A percentile compares a stretch with the other conserved stretches of the same genome.
These are phyloP conservation scores for Fibroporia radiculosa DNA, from an alignment of 768 basidiomycete genomes.

Conservation along the genomic window DNA sequence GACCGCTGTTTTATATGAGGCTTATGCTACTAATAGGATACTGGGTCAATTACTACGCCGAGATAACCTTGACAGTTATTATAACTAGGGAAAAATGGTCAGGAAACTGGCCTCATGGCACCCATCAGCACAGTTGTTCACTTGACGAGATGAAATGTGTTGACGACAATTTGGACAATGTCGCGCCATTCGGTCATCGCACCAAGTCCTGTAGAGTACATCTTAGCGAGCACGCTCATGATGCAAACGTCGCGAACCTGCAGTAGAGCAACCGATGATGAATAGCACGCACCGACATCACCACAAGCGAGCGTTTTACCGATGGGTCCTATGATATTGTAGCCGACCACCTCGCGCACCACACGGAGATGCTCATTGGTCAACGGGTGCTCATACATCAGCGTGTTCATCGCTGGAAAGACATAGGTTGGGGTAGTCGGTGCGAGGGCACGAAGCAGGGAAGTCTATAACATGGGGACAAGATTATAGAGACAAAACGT, in stretches of 20 bases:
- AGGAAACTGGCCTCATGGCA: too few relatives aligned
- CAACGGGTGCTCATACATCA: slow-evolving; percentile 94
- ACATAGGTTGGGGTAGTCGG: slow-evolving; percentile 83
- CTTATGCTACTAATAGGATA: too few relatives aligned
- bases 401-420: slow-evolving; percentile 98
- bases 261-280: neutral
- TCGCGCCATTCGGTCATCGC: slow-evolving; percentile 98
- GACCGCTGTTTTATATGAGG: too few relatives aligned
- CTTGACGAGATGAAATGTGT: slow-evolving; percentile 33
- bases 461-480: slow-evolving; percentile 37
- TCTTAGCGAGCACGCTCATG: neutral
- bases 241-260: neutral
- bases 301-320: slow-evolving; percentile 88
- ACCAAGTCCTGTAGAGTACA: slow-evolving; percentile 54
- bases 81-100: too few relatives aligned
- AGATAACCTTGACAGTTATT: too few relatives aligned
- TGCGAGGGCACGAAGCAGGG: slow-evolving; percentile 76
- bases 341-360: slow-evolving; percentile 68
- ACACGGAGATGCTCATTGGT: slow-evolving; percentile 77
- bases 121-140: too few relatives aligned
- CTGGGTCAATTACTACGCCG: too few relatives aligned
- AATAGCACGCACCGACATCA: slow-evolving; percentile 60
- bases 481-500: neutral
- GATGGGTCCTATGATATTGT: slow-evolving; percentile 80
- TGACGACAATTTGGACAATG: slow-evolving; percentile 67